phyloP scores from a whole-genome alignment of 2,329 filamentous ascomycete species.

The Aspergillus ochraceoroseus region DNA sequence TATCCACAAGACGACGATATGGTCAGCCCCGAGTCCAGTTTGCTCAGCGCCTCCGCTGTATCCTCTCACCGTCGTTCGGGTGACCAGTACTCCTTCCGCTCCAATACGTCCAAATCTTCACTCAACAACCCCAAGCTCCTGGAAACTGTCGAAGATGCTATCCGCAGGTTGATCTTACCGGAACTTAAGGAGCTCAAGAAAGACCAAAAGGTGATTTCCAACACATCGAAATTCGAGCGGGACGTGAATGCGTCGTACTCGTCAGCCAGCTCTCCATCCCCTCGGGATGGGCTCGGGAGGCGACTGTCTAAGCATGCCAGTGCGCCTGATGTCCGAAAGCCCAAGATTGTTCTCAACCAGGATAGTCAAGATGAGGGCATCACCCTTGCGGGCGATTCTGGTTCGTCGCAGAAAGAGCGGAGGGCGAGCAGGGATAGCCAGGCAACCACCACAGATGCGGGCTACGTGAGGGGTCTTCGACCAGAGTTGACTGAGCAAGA shows the following conservation, averaged over 20 bases:
- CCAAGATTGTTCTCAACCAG: conserved; percentile 57
- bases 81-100: conserved; percentile 56
- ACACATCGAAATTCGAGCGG: conserved; percentile 63
- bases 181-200: conserved; percentile 88
- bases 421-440: conserved; percentile 50
- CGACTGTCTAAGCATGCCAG: conserved; percentile 58
- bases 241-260: conserved; percentile 59
- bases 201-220: conserved; percentile 74
- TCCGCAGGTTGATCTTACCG: conserved; percentile 80
- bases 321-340: conserved; percentile 57
- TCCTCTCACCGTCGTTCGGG: conserved; percentile 52
- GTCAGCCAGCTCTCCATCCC: conserved; percentile 53
- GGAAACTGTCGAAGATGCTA: conserved; percentile 89
- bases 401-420: conserved; percentile 50
- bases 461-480: conserved; percentile 43
- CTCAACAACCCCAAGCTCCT: conserved; percentile 89
- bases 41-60: conserved; percentile 54
- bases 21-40: conserved; percentile 57
- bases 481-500: conserved; percentile 51
- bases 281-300: conserved; percentile 51
- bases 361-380: conserved; percentile 56
- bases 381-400: conserved; percentile 51
- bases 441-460: conserved; percentile 44
- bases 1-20: conserved; percentile 52
- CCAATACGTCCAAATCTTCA: conserved; percentile 61